Conservation (phyloP, 306 rosid species). For the Dicorynia guianensis region DNA sequence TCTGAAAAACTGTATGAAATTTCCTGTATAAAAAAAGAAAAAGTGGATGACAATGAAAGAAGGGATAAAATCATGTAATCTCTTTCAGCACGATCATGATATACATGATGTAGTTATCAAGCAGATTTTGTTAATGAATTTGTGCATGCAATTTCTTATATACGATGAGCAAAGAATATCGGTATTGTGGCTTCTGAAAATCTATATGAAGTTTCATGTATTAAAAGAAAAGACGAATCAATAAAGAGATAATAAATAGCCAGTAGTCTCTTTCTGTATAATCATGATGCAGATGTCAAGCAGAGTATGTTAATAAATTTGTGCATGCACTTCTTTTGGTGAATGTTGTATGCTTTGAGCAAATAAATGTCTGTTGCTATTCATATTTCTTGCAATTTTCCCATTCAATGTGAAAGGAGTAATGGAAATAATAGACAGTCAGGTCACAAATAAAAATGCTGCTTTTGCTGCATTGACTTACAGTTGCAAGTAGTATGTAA, state of each 20-base stretch:
- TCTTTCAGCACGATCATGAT: background rate
- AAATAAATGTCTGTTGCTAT: background rate
- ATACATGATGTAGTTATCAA: constrained; percentile 2
- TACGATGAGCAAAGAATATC: background rate
- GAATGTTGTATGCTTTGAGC: no score
- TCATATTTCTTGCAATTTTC: background rate
- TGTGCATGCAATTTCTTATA: background rate
- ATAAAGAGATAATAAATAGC: no score
- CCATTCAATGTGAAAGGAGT: background rate
- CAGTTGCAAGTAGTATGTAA: no score
- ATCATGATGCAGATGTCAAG: no score
- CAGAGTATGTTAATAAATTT: no score
- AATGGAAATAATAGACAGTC: background rate
- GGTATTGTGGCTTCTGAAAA: background rate
- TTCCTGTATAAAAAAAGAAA: background rate
- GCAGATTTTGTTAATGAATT: background rate
- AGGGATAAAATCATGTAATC: background rate
- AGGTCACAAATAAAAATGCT: background rate
- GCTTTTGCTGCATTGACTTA: background rate
- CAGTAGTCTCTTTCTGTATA: no score
- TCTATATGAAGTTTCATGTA: no score
- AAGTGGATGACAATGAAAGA: no score
- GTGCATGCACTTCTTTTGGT: no score
- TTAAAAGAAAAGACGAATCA: no score
- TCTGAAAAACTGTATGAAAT: background rate